Percentiles rank a stretch among this genome's conserved stretches.
Evolutionary conservation across 345 rosid species (phyloP).

Genomic region (Sisymbrium irio): DNA sequence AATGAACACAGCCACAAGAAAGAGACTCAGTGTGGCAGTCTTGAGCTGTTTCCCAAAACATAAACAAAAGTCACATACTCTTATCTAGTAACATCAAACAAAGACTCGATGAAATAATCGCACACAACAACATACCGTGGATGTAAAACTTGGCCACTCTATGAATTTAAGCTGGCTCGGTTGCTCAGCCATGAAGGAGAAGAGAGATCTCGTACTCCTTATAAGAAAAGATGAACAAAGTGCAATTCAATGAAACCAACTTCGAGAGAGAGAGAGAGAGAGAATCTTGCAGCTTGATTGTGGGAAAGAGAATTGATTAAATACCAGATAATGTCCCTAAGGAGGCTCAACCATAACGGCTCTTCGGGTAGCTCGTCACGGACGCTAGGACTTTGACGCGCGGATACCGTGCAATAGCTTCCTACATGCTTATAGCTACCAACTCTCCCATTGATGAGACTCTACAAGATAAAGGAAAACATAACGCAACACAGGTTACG

Average conservation of each 20-base stretch:
- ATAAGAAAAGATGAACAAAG: background rate
- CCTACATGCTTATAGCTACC: conserved; percentile 5
- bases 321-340: conserved; percentile 54
- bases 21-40: conserved; percentile 71
- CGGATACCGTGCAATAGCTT: conserved; percentile 13
- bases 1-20: conserved; percentile 65
- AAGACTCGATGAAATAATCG: background rate
- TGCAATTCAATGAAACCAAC: background rate
- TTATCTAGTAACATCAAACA: background rate
- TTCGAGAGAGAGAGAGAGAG: background rate
- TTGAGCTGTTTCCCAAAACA: conserved; percentile 51
- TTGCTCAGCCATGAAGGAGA: conserved; percentile 62
- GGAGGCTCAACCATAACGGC: conserved; percentile 46
- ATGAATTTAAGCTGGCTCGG: conserved; percentile 80
- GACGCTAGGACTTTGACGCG: conserved; percentile 30
- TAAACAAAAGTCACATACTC: background rate
- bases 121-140: conserved; percentile 48
- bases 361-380: conserved; percentile 35
- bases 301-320: background rate
- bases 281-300: background rate
- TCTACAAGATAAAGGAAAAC: conserved; percentile 8
- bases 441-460: conserved; percentile 16
- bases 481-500: background rate
- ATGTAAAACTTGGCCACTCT: conserved; percentile 75
- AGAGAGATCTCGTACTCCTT: conserved; percentile 56